Conservation (phyloP, 1,139 yeast species). For the Saccharomyces pastorianus region DNA sequence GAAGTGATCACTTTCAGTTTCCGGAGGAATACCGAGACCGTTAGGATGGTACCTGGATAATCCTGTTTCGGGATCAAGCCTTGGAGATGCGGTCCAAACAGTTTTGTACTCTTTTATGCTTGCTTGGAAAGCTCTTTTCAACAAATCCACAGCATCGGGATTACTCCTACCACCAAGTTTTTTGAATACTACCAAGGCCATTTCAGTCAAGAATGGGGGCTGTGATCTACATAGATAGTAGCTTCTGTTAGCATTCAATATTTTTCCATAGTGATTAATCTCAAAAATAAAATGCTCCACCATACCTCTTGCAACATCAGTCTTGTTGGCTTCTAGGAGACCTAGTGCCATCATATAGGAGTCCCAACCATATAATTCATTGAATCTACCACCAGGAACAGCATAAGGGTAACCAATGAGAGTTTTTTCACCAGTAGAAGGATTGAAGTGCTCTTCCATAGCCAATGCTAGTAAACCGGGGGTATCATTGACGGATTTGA, state of each 20-base stretch:
- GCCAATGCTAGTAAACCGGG: slow-evolving; percentile 89
- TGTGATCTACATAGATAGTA: slow-evolving; percentile 90
- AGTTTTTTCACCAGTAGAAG: slow-evolving; percentile 39
- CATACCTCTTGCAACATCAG: slow-evolving; percentile 79
- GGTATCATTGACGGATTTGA: slow-evolving; percentile 64
- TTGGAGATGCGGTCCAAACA: slow-evolving; percentile 73
- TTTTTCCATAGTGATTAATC: slow-evolving; percentile 83
- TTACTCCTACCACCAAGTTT: slow-evolving; percentile 41
- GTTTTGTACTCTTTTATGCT: slow-evolving; percentile 81
- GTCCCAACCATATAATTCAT: slow-evolving; percentile 97
- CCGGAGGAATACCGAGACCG: slow-evolving; percentile 92
- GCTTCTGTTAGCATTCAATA: slow-evolving; percentile 87
- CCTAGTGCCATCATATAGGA: slow-evolving; percentile 91
- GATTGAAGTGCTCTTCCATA: slow-evolving; percentile 43
- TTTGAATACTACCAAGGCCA: slow-evolving; percentile 67
- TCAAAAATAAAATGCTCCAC: slow-evolving; percentile 89
- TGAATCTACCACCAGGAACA: slow-evolving; percentile 96
- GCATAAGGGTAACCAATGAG: slow-evolving; percentile 75
- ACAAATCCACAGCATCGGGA: slow-evolving; percentile 49
- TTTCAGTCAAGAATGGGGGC: slow-evolving; percentile 93
- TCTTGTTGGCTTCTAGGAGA: slow-evolving; percentile 52
- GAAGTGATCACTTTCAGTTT: slow-evolving; percentile 88
- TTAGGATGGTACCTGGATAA: slow-evolving; percentile 86
- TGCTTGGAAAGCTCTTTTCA: slow-evolving; percentile 58
- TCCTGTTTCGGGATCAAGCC: slow-evolving; percentile 73